These are phyloP conservation scores for Trematosphaeria pertusa DNA, from an alignment of 2,329 filamentous ascomycete genomes.

Conservation along the genomic window DNA sequence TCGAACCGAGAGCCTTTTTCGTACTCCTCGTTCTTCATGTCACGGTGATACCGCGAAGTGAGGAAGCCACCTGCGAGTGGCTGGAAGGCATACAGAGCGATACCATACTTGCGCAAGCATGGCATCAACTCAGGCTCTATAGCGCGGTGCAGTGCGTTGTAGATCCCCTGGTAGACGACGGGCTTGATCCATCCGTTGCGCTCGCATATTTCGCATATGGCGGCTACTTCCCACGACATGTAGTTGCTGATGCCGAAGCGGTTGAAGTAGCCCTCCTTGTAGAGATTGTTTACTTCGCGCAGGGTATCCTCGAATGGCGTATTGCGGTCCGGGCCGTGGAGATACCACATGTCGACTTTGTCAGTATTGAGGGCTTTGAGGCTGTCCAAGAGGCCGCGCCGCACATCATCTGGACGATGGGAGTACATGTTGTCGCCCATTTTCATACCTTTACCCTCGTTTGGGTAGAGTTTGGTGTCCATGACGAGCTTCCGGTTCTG, in stretches of 20 bases:
- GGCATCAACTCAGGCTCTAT: conserved; percentile 49
- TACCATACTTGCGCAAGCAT: conserved; percentile 42
- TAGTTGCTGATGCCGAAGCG: conserved; percentile 19
- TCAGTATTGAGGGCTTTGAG: too few relatives aligned
- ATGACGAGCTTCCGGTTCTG: too few relatives aligned
- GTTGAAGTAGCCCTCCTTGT: conserved; percentile 14
- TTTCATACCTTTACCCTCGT: too few relatives aligned
- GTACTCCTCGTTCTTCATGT: conserved; percentile 59
- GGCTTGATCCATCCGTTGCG: conserved; percentile 29
- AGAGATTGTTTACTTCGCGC: conserved; percentile 8
- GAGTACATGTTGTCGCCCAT: too few relatives aligned
- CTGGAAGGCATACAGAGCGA: conserved; percentile 22
- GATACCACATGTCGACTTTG: conserved; percentile 13
- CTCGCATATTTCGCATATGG: conserved; percentile 4
- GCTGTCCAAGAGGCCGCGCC: too few relatives aligned
- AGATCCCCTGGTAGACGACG: conserved; percentile 51
- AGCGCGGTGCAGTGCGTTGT: conserved; percentile 40
- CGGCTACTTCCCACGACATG: conserved; percentile 4
- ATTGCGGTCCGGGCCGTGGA: conserved; percentile 10
- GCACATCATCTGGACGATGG: too few relatives aligned
- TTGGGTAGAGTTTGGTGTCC: too few relatives aligned
- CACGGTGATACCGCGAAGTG: conserved; percentile 18
- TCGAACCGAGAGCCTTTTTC: conserved; percentile 53
- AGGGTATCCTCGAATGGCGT: conserved; percentile 10
- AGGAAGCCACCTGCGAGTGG: conserved; percentile 27